A percentile compares a stretch with the other conserved stretches of the same genome.
These are phyloP conservation scores for Ministeria vibrans DNA, from an alignment of 78 protist species.

Conservation along the genomic window DNA sequence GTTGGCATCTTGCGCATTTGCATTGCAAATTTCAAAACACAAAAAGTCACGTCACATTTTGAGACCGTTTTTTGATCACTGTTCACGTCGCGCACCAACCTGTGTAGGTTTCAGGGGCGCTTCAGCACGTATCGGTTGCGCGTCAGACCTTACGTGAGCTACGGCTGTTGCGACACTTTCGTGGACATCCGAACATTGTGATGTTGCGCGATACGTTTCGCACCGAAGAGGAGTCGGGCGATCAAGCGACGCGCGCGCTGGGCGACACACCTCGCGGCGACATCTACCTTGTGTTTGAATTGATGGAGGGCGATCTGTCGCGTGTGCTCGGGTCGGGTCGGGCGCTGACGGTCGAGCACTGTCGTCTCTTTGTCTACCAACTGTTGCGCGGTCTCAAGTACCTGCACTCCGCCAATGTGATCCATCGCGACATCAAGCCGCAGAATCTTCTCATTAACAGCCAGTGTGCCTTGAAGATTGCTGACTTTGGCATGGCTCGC, in stretches of 20 bases:
- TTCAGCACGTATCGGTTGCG: conserved; percentile 69
- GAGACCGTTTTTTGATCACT: too few relatives aligned
- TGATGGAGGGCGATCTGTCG: conserved; percentile 92
- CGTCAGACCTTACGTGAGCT: conserved; percentile 91
- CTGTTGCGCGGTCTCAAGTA: conserved; percentile 87
- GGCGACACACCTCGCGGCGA: conserved; percentile 6
- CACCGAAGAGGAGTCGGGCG: too few relatives aligned
- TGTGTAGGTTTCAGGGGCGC: conserved; percentile 71
- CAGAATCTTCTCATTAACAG: conserved; percentile 84
- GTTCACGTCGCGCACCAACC: too few relatives aligned
- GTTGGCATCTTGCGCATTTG: too few relatives aligned
- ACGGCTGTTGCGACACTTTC: conserved; percentile 51
- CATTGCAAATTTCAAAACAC: too few relatives aligned
- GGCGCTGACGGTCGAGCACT: conserved; percentile 86
- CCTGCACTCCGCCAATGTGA: conserved; percentile 91
- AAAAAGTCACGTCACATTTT: too few relatives aligned
- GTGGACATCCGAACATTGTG: neutral
- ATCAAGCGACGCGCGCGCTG: too few relatives aligned
- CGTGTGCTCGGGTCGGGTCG: conserved; percentile 80
- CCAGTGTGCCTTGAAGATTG: conserved; percentile 85
- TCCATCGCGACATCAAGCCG: conserved; percentile 89
- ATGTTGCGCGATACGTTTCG: neutral
- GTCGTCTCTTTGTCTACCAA: conserved; percentile 42
- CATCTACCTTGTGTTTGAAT: conserved; percentile 68
- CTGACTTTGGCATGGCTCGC: conserved; percentile 68